Conservation (phyloP, 768 basidiomycete genomes). For the Tephrocybe sp. region DNA sequence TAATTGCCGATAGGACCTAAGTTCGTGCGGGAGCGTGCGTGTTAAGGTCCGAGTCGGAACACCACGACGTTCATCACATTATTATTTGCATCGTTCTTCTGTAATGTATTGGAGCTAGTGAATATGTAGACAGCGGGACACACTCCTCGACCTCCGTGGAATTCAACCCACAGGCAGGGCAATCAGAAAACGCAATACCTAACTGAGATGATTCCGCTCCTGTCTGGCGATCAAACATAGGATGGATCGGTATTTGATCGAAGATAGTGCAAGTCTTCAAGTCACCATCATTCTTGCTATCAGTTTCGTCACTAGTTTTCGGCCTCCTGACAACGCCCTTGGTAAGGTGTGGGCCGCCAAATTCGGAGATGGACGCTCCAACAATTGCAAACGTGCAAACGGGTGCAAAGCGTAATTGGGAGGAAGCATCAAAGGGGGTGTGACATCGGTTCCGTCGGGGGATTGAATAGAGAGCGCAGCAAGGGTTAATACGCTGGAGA, state of each 20-base stretch:
- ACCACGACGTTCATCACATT: not conserved
- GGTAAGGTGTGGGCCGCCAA: constrained; percentile 9
- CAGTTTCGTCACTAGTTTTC: constrained; percentile 11
- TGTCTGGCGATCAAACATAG: constrained; percentile 14
- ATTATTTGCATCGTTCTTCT: not conserved
- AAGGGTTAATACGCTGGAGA: constrained; percentile 2
- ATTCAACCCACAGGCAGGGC: not conserved
- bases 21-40: not conserved
- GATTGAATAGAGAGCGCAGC: not conserved
- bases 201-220: not conserved
- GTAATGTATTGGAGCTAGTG: not conserved
- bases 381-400: not conserved
- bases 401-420: not conserved
- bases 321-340: constrained; percentile 13
- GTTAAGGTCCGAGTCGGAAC: constrained; percentile 16
- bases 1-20: constrained; percentile 5
- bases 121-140: not conserved
- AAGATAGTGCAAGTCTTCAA: constrained; percentile 8
- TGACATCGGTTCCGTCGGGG: constrained; percentile 10
- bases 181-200: not conserved
- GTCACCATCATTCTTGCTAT: constrained; percentile 16
- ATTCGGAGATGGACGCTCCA: constrained; percentile 7
- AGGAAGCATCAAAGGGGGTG: not conserved
- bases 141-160: constrained; percentile 5
- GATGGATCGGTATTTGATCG: constrained; percentile 9